Percentiles rank a stretch among this genome's conserved stretches.
Conservation (phyloP, 164 flowering plant species). For the Vitis rupestris region DNA sequence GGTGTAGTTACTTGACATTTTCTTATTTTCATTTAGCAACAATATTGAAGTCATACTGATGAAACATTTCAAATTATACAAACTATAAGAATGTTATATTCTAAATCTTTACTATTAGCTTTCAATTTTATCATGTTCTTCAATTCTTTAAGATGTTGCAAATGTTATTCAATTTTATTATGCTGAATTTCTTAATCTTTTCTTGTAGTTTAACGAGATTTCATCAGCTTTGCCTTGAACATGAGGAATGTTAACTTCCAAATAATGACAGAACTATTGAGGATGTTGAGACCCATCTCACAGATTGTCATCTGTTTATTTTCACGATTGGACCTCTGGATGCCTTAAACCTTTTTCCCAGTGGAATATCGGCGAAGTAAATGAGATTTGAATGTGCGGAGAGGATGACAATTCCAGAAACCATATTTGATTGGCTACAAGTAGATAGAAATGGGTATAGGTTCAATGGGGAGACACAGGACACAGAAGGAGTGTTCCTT, state of each 20-base stretch:
- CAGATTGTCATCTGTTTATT: background rate
- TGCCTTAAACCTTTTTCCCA: background rate
- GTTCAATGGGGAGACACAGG: background rate
- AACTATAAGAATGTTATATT: too few relatives aligned
- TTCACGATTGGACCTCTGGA: background rate
- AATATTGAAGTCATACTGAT: too few relatives aligned
- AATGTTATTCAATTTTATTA: background rate
- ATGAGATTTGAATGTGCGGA: background rate
- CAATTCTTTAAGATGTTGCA: background rate
- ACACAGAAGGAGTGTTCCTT: background rate
- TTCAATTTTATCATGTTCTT: background rate
- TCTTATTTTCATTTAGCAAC: too few relatives aligned
- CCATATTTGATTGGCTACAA: background rate
- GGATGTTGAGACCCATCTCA: background rate
- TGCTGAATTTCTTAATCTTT: background rate
- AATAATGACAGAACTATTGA: background rate
- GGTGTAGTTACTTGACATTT: too few relatives aligned
- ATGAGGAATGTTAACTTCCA: conserved; percentile 11
- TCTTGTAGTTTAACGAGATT: conserved; percentile 49
- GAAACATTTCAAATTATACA: too few relatives aligned
- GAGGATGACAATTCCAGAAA: background rate
- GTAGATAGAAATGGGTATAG: background rate
- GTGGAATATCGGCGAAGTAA: background rate
- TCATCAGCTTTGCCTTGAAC: conserved; percentile 40
- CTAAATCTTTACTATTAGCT: background rate